phyloP scores from a whole-genome alignment of 768 basidiomycete genomes.

The Termitomyces heimii region DNA sequence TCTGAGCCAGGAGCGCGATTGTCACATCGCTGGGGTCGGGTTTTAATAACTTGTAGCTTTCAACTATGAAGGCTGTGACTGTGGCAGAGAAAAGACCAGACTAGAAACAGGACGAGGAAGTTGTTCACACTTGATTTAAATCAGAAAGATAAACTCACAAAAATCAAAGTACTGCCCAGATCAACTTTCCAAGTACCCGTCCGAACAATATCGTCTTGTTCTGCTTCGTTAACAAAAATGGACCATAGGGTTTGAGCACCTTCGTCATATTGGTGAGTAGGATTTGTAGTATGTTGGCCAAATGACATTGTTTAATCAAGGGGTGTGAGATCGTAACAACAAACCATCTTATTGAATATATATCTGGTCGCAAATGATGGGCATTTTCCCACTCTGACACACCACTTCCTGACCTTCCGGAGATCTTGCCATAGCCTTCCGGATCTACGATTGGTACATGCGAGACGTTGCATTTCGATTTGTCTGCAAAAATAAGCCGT shows the following conservation, averaged over 20 bases:
- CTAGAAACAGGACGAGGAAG: slow-evolving; percentile 12
- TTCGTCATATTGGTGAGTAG: background rate
- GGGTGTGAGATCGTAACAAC: too few relatives aligned
- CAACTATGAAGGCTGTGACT: slow-evolving; percentile 30
- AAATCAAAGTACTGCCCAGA: background rate
- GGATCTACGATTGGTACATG: too few relatives aligned
- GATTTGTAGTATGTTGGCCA: background rate
- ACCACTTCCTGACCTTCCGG: too few relatives aligned
- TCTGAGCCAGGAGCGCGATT: slow-evolving; percentile 18
- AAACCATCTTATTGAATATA: too few relatives aligned
- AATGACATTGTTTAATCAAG: background rate
- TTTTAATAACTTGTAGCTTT: slow-evolving; percentile 25
- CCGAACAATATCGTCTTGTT: background rate
- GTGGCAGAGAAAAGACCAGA: slow-evolving; percentile 32
- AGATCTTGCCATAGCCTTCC: too few relatives aligned
- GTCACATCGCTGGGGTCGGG: slow-evolving; percentile 22
- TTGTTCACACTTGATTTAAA: background rate
- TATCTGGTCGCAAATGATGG: too few relatives aligned
- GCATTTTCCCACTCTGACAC: too few relatives aligned
- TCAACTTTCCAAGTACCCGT: background rate
- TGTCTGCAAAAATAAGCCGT: too few relatives aligned
- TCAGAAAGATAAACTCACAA: background rate
- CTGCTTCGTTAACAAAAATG: background rate
- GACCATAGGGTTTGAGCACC: background rate
- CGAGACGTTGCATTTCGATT: too few relatives aligned